A percentile compares a stretch with the other conserved stretches of the same genome.
phyloP scores from a whole-genome alignment of 164 flowering plant genomes.

The Annona cherimola region DNA sequence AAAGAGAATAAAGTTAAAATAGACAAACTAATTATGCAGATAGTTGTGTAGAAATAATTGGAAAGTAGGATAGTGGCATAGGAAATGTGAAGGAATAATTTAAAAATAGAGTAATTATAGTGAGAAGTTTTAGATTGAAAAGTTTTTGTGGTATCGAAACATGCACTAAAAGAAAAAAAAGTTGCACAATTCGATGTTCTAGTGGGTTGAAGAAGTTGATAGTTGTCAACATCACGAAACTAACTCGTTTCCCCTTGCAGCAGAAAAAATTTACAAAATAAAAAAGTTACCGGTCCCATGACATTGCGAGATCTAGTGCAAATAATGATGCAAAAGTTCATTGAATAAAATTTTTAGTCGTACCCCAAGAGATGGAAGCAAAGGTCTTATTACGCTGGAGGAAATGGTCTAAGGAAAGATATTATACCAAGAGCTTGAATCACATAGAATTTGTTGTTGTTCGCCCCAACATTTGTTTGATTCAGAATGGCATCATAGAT shows the following conservation, averaged over 20 bases:
- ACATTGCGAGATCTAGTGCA: not conserved
- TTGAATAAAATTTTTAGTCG: not conserved
- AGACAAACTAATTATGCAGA: too few relatives aligned
- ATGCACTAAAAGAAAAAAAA: not conserved
- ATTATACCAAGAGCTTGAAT: constrained; percentile 51
- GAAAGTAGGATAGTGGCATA: too few relatives aligned
- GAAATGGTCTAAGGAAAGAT: constrained; percentile 1
- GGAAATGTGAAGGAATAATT: too few relatives aligned
- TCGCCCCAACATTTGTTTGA: constrained; percentile 55
- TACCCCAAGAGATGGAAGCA: not conserved
- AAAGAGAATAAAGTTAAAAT: too few relatives aligned
- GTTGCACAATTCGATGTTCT: not conserved
- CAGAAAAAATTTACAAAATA: too few relatives aligned
- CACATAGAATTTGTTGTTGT: constrained; percentile 53
- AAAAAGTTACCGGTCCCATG: not conserved
- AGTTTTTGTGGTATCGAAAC: too few relatives aligned
- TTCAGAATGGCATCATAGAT: constrained; percentile 57
- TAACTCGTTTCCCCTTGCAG: not conserved
- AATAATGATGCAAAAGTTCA: not conserved
- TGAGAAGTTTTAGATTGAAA: too few relatives aligned
- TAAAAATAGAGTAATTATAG: too few relatives aligned
- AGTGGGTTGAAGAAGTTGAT: not conserved
- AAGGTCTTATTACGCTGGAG: not conserved
- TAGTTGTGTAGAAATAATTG: too few relatives aligned
- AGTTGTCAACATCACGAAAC: not conserved